These are phyloP conservation scores for Pseudogymnoascus verrucosus DNA, from an alignment of 2,329 filamentous ascomycete species.

Conservation along the genomic window DNA sequence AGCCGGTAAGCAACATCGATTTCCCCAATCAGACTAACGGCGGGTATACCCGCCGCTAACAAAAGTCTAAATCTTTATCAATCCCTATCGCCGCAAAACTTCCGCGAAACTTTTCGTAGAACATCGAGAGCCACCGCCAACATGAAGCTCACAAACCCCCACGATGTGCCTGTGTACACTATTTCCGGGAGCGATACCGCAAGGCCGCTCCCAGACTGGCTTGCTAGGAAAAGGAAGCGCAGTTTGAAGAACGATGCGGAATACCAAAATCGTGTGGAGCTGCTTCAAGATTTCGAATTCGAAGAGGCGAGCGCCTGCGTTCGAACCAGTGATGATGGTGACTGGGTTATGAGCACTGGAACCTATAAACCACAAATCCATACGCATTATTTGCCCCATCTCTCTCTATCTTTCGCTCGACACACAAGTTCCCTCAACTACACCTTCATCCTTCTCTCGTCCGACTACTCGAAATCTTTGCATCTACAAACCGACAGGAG, in stretches of 20 bases:
- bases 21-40: neutral
- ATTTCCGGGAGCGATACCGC: slow-evolving; percentile 86
- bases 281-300: slow-evolving; percentile 96
- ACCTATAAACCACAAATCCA: slow-evolving; percentile 77
- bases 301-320: slow-evolving; percentile 91
- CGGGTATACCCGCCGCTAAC: slow-evolving; percentile 2
- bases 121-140: slow-evolving; percentile 14
- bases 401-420: slow-evolving; percentile 86
- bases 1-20: neutral
- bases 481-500: slow-evolving; percentile 88
- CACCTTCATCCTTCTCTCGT: slow-evolving; percentile 79
- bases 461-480: slow-evolving; percentile 88
- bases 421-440: slow-evolving; percentile 90
- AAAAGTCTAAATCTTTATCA: slow-evolving; percentile 9
- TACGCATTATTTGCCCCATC: slow-evolving; percentile 86
- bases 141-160: slow-evolving; percentile 79
- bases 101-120: slow-evolving; percentile 7
- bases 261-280: slow-evolving; percentile 86
- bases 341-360: slow-evolving; percentile 95
- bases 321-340: slow-evolving; percentile 84
- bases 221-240: slow-evolving; percentile 79
- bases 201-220: slow-evolving; percentile 88
- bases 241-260: slow-evolving; percentile 88
- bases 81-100: slow-evolving; percentile 9
- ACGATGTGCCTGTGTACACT: slow-evolving; percentile 84